Evolutionary conservation across 257 asterid species (phyloP), one percentile per base, ranked within the genome.

Genomic region (Haberlea rhodopensis): DNA sequence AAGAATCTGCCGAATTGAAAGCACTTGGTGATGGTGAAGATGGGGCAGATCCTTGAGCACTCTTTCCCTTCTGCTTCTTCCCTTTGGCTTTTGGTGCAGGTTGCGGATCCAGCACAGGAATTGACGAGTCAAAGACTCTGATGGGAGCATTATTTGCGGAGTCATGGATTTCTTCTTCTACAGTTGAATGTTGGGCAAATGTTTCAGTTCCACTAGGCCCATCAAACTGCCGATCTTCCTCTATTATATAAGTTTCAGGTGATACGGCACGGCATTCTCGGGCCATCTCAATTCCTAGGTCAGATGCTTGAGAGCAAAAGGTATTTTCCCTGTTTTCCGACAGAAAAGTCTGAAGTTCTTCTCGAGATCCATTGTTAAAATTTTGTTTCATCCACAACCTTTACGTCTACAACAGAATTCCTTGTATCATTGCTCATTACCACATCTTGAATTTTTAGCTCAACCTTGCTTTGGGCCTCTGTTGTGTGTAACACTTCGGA

Each of bases 241-340:
- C 87, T 28, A 75, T 72, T 34, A 52, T 66, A 71, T 62, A 76
- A 62, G 85, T 83, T 81, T 87, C 95, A 56, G 95, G 82, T 8
- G 88, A 77, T 60, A 86, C 60, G 55, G 83, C 83, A 27, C 60
- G 86, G 71, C 74, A 85, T 15, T 90, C 95, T 70, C 92, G 85
- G 71, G 94, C 82, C 91, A 90, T 84, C 69, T 85, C 95, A 53
- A 87, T 62, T 70, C 97, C 96, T 13, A 87, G 81, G 78, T 83
- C 91, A 65, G 95, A 85, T 19, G 87, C 96, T 79, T 90, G 96
- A 69, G 99, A 94, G 77, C 79, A 84, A 76, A 94, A 94, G 21
- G 75, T 43, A 62, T 76, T 87, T 63, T 94, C 96, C 82, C 80
- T 87, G 67, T 79, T 84, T 64, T 83, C 96, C 26, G 90, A 68